Conservation (phyloP, 768 basidiomycete species). For the Multifurca ochricompacta region DNA sequence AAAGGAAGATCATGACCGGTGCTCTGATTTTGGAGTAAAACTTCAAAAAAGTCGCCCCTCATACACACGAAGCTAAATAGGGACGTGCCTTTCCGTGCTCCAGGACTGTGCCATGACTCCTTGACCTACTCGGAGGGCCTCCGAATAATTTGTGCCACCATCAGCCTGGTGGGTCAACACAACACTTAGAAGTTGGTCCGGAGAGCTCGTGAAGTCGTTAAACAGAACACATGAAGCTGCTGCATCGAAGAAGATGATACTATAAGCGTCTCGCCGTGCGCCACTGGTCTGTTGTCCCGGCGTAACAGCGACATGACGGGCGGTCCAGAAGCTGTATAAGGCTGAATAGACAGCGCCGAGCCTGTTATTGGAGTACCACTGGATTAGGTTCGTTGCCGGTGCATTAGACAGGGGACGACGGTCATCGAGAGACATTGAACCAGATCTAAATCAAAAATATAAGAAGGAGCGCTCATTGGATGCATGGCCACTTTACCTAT, state of each 20-base stretch:
- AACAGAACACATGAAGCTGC: constrained; percentile 23
- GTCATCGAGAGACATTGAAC: constrained; percentile 41
- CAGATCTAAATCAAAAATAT: constrained; percentile 34
- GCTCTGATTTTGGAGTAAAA: constrained; percentile 28
- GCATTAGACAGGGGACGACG: constrained; percentile 37
- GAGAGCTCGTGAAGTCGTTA: constrained; percentile 41
- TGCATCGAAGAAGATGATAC: constrained; percentile 41
- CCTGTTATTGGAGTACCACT: constrained; percentile 35
- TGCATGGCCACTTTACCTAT: constrained; percentile 35
- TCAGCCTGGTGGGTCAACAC: constrained; percentile 30
- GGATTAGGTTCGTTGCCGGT: constrained; percentile 34
- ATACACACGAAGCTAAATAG: neutral
- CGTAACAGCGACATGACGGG: constrained; percentile 36
- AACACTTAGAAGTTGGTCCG: constrained; percentile 36
- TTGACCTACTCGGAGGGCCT: constrained; percentile 34
- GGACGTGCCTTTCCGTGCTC: constrained; percentile 41
- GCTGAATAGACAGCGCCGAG: constrained; percentile 54
- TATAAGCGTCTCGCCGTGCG: constrained; percentile 47
- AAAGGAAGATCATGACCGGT: constrained; percentile 50
- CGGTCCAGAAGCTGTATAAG: constrained; percentile 47
- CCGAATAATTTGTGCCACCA: constrained; percentile 39
- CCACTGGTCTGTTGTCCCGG: constrained; percentile 22
- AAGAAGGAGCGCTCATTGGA: neutral
- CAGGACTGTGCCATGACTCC: constrained; percentile 38
- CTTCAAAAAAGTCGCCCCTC: neutral